A percentile compares a stretch with the other conserved stretches of the same genome.
phyloP scores from a whole-genome alignment of 345 rosid genomes.

The Pugionium dolabratum region DNA sequence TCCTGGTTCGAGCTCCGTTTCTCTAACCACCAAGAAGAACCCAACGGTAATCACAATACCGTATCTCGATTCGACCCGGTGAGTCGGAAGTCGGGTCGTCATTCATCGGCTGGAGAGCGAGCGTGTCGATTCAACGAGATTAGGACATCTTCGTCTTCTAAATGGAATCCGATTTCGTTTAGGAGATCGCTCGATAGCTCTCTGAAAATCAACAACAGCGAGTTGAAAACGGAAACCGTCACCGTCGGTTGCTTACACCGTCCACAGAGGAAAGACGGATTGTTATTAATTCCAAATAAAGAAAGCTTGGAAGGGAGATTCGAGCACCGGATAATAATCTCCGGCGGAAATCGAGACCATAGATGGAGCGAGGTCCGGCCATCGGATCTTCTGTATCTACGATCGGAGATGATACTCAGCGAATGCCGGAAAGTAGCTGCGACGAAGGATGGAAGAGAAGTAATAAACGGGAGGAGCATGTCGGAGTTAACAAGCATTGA shows the following conservation, averaged over 20 bases:
- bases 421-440: conserved; percentile 46
- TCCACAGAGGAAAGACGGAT: conserved; percentile 59
- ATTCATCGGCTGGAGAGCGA: conserved; percentile 68
- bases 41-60: not conserved
- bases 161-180: conserved; percentile 34
- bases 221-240: conserved; percentile 32
- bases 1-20: conserved; percentile 35
- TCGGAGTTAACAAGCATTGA: conserved; percentile 73
- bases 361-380: conserved; percentile 81
- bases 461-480: conserved; percentile 67
- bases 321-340: conserved; percentile 73
- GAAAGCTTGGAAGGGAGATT: conserved; percentile 48
- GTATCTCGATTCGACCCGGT: conserved; percentile 21
- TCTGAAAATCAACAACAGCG: conserved; percentile 32
- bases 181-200: conserved; percentile 62
- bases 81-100: conserved; percentile 64
- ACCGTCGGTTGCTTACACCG: conserved; percentile 57
- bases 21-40: conserved; percentile 21
- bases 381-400: conserved; percentile 66
- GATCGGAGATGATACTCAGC: conserved; percentile 72
- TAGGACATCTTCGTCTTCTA: conserved; percentile 10
- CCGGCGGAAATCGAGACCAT: conserved; percentile 44
- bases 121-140: conserved; percentile 24
- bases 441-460: conserved; percentile 49
- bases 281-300: conserved; percentile 41